A percentile compares a stretch with the other conserved stretches of the same genome.
Evolutionary conservation across 371 early-diverging fungal species (phyloP).

Genomic region (Choanephora cucurbitarum): DNA sequence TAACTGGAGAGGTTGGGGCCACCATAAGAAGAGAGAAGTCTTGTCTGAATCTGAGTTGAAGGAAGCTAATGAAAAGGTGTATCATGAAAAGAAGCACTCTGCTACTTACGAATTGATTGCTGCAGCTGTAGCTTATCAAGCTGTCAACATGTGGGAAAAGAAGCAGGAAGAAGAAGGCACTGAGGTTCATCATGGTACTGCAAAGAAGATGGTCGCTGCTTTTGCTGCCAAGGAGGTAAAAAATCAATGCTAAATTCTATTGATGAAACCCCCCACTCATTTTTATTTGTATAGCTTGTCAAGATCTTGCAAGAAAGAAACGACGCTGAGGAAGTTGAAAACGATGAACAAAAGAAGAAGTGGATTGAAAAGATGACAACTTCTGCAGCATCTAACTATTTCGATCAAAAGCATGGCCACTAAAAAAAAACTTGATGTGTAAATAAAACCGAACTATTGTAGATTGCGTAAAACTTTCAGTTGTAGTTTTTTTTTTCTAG

Average conservation of each 20-base stretch:
- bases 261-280: too few relatives aligned
- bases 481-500: too few relatives aligned
- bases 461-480: too few relatives aligned
- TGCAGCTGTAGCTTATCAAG: constrained; percentile 57
- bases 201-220: constrained; percentile 50
- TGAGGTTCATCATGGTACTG: constrained; percentile 35
- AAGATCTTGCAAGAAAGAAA: constrained; percentile 37
- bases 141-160: constrained; percentile 47
- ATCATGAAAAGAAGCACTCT: constrained; percentile 32
- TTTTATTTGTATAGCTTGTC: constrained; percentile 31
- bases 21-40: constrained; percentile 21
- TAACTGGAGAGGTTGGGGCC: constrained; percentile 34
- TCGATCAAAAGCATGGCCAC: constrained; percentile 37
- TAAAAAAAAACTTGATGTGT: constrained; percentile 10
- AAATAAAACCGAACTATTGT: background rate
- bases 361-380: constrained; percentile 39
- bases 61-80: constrained; percentile 40
- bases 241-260: too few relatives aligned
- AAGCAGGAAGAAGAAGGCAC: constrained; percentile 31
- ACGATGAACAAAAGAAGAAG: constrained; percentile 25
- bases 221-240: constrained; percentile 51
- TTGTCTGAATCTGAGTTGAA: constrained; percentile 28
- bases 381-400: constrained; percentile 38
- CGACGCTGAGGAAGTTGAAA: constrained; percentile 21
- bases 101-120: constrained; percentile 52